These are phyloP conservation scores for Articulospora tetracladia DNA, from an alignment of 495 filamentous ascomycete species.

Conservation along the genomic window DNA sequence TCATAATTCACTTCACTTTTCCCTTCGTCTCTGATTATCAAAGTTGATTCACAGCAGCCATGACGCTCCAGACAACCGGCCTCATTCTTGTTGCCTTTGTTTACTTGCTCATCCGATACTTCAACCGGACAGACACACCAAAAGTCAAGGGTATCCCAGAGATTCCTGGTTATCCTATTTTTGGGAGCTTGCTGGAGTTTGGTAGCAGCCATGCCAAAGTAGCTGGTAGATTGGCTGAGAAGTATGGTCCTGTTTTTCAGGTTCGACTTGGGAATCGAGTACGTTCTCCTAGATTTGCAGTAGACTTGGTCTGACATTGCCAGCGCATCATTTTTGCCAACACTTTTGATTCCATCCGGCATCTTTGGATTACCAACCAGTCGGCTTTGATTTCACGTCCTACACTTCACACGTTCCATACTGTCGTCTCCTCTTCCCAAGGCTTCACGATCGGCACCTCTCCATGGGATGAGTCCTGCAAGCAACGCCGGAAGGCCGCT, in stretches of 20 bases:
- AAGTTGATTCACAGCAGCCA: constrained; percentile 9
- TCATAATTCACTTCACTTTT: background rate
- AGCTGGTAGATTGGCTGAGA: constrained; percentile 51
- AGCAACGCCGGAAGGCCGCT: constrained; percentile 64
- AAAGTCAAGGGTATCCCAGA: constrained; percentile 63
- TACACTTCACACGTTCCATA: constrained; percentile 69
- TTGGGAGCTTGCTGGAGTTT: constrained; percentile 60
- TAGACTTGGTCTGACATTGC: background rate
- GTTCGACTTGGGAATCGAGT: constrained; percentile 63
- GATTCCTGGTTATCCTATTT: constrained; percentile 58
- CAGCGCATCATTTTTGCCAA: constrained; percentile 68
- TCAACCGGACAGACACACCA: constrained; percentile 54
- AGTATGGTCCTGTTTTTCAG: constrained; percentile 65
- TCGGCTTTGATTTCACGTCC: constrained; percentile 68
- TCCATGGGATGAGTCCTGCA: constrained; percentile 73
- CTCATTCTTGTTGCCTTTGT: constrained; percentile 38
- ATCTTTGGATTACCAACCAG: constrained; percentile 70
- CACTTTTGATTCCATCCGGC: constrained; percentile 60
- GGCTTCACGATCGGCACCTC: constrained; percentile 72
- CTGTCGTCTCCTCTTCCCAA: constrained; percentile 63
- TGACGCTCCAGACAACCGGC: constrained; percentile 41
- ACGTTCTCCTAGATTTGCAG: constrained; percentile 4
- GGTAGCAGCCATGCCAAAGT: constrained; percentile 52
- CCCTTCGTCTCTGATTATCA: background rate
- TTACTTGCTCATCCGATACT: constrained; percentile 49